These are phyloP conservation scores for Saccharomycopsis schoenii DNA, from an alignment of 805 yeast species.

Conservation along the genomic window DNA sequence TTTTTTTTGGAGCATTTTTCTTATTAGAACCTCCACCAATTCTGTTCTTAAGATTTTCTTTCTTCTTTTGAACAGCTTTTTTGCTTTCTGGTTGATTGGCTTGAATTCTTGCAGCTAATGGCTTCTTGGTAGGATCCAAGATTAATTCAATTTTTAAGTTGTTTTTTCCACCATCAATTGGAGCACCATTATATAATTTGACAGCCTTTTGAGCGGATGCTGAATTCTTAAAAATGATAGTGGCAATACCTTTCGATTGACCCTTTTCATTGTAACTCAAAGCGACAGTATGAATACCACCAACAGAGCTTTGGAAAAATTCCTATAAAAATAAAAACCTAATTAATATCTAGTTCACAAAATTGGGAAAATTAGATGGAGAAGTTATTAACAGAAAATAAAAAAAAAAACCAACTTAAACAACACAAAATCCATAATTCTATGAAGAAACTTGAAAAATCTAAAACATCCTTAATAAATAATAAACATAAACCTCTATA, in stretches of 20 bases:
- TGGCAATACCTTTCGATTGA: conserved; percentile 84
- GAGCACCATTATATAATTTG: conserved; percentile 80
- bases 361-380: neutral
- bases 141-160: conserved; percentile 73
- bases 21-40: conserved; percentile 11
- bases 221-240: conserved; percentile 61
- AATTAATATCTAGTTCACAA: neutral
- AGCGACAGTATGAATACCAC: conserved; percentile 65
- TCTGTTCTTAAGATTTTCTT: conserved; percentile 22
- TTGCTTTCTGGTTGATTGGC: conserved; percentile 33
- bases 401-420: neutral
- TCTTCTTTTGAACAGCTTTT: conserved; percentile 28
- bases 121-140: conserved; percentile 72
- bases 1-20: neutral
- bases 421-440: neutral
- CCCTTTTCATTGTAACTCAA: conserved; percentile 82
- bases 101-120: conserved; percentile 63
- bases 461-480: neutral
- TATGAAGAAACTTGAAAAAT: neutral
- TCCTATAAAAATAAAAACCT: conserved; percentile 40
- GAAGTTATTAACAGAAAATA: neutral
- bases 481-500: neutral
- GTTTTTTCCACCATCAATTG: conserved; percentile 79
- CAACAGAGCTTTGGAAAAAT: conserved; percentile 80
- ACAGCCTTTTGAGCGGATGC: conserved; percentile 72